Percentiles rank a stretch among this genome's conserved stretches.
Evolutionary conservation across 441 rosid species (phyloP).

Genomic region (Mallotus repandus): DNA sequence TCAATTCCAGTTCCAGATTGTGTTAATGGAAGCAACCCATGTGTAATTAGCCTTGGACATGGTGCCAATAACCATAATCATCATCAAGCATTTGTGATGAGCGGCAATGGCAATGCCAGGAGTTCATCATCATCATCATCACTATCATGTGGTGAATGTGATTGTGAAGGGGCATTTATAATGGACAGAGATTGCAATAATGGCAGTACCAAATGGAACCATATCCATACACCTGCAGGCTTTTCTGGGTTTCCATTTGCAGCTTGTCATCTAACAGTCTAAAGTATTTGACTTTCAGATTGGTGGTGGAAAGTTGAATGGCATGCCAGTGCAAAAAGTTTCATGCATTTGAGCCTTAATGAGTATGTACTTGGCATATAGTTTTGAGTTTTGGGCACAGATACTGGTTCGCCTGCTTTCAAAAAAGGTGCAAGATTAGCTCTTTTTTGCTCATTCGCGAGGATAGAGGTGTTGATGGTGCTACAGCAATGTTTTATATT

Average conservation of each 20-base stretch:
- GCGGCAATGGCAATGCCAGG: constrained; percentile 33
- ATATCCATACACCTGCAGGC: constrained; percentile 40
- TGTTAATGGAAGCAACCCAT: constrained; percentile 30
- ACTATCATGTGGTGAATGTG: constrained; percentile 25
- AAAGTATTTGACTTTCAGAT: not conserved
- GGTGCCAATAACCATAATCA: constrained; percentile 10
- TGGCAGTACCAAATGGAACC: constrained; percentile 40
- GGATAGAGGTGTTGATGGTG: no score
- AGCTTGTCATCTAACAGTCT: constrained; percentile 30
- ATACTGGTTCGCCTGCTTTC: no score
- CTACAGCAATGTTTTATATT: no score
- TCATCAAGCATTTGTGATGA: constrained; percentile 31
- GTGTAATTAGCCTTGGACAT: constrained; percentile 33
- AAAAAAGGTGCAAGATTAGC: no score
- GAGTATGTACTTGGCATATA: no score
- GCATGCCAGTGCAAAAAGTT: no score
- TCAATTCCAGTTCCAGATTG: constrained; percentile 37
- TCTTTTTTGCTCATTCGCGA: no score
- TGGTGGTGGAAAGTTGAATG: no score
- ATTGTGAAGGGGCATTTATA: constrained; percentile 40
- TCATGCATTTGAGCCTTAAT: no score
- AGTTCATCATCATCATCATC: constrained; percentile 16
- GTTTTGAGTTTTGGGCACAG: no score
- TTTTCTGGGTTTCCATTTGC: constrained; percentile 57
- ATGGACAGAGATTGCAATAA: constrained; percentile 26